phyloP scores from a whole-genome alignment of 2,329 filamentous ascomycete species.

The Emmonsia crescens region DNA sequence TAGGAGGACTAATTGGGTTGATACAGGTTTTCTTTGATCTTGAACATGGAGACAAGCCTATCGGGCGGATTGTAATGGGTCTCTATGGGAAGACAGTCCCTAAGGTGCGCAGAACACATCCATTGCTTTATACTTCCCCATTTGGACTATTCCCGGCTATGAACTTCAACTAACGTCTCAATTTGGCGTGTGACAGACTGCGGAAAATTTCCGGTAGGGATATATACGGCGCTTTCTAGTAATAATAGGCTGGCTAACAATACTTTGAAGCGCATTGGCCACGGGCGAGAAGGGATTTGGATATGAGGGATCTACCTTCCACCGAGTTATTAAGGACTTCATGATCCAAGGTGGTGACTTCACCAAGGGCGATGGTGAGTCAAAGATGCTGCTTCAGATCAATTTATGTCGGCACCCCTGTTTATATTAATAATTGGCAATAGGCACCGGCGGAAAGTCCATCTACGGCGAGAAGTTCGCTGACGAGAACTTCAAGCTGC shows the following conservation, averaged over 20 bases:
- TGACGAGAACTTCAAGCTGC: constrained; percentile 63
- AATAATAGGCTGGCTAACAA: background rate
- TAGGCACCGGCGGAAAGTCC: constrained; percentile 55
- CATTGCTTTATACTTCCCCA: constrained; percentile 11
- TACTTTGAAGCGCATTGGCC: constrained; percentile 40
- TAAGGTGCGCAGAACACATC: constrained; percentile 36
- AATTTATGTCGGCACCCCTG: background rate
- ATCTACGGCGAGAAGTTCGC: constrained; percentile 57
- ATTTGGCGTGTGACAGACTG: constrained; percentile 36
- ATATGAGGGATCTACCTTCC: constrained; percentile 56
- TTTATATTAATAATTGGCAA: background rate
- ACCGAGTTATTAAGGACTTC: constrained; percentile 60
- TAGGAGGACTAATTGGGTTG: background rate
- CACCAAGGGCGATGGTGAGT: constrained; percentile 48
- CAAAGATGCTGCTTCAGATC: background rate
- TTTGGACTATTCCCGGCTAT: background rate
- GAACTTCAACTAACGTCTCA: background rate
- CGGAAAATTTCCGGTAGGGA: constrained; percentile 51
- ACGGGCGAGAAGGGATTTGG: constrained; percentile 59
- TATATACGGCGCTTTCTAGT: background rate
- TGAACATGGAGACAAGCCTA: constrained; percentile 49
- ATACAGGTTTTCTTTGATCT: constrained; percentile 55
- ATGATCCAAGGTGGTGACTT: constrained; percentile 64
- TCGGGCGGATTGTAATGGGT: constrained; percentile 53
- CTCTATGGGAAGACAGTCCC: constrained; percentile 58